Conservation (phyloP, 202 grass and related monocot genomes). For the Setaria italica region DNA sequence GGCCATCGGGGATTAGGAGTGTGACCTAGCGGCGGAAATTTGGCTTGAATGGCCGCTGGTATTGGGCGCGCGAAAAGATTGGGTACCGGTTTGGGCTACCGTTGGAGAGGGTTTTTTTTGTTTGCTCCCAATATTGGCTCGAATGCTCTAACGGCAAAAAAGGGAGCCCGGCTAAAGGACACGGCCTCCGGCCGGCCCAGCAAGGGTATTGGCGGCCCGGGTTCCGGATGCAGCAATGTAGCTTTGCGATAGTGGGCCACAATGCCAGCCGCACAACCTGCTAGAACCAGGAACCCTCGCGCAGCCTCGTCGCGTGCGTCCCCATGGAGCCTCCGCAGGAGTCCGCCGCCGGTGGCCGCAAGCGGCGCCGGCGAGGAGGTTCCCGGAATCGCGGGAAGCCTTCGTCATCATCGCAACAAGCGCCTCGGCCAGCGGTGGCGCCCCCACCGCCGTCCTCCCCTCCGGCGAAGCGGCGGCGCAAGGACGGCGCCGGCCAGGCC, state of each 20-base stretch:
- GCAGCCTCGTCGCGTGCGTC: conserved; percentile 5
- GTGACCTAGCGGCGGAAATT: no score
- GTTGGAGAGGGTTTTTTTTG: no score
- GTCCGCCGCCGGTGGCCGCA: conserved; percentile 34
- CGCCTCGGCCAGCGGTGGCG: neutral
- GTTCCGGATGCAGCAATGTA: neutral
- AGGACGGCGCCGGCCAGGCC: conserved; percentile 17
- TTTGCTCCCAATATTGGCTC: no score
- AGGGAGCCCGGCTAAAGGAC: no score
- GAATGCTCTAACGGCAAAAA: no score
- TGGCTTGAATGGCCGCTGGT: no score
- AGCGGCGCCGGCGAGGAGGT: conserved; percentile 58
- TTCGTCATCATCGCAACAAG: conserved; percentile 20
- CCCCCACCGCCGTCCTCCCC: conserved; percentile 28
- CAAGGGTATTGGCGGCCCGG: neutral
- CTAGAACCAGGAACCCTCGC: neutral
- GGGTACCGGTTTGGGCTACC: no score
- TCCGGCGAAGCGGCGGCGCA: conserved; percentile 51
- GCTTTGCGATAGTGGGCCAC: neutral
- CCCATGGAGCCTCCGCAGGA: conserved; percentile 45
- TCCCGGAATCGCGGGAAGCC: conserved; percentile 36
- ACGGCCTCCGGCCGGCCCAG: neutral
- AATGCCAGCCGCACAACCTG: neutral
- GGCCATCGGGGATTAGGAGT: no score
- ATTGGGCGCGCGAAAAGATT: no score